A percentile compares a stretch with the other conserved stretches of the same genome.
These are phyloP conservation scores for Gyrodon lividus DNA, from an alignment of 768 basidiomycete species.

Conservation along the genomic window DNA sequence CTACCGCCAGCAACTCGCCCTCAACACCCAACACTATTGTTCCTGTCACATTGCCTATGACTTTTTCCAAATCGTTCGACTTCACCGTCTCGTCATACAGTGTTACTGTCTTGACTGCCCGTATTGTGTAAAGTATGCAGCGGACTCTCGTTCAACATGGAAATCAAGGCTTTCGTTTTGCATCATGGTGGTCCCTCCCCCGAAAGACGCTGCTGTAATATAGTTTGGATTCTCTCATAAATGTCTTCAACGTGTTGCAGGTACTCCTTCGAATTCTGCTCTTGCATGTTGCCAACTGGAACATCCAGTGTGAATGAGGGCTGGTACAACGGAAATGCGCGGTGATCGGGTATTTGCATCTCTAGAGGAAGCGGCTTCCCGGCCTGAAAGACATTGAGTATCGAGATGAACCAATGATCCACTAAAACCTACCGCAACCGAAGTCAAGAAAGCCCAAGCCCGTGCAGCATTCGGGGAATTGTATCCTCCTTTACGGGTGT, in stretches of 20 bases:
- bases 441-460: slow-evolving; percentile 83
- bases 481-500: slow-evolving; percentile 66
- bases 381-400: slow-evolving; percentile 39
- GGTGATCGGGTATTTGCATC: slow-evolving; percentile 73
- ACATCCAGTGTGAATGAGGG: slow-evolving; percentile 84
- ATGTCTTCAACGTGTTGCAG: slow-evolving; percentile 42
- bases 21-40: slow-evolving; percentile 44
- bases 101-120: slow-evolving; percentile 34
- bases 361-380: slow-evolving; percentile 55
- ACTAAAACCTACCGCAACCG: slow-evolving; percentile 56
- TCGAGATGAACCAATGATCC: background rate
- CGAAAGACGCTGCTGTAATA: slow-evolving; percentile 19
- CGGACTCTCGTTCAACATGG: background rate
- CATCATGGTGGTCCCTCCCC: background rate
- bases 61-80: slow-evolving; percentile 50
- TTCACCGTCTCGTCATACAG: slow-evolving; percentile 53
- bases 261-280: slow-evolving; percentile 67
- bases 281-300: slow-evolving; percentile 66
- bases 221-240: slow-evolving; percentile 36
- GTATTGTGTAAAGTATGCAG: slow-evolving; percentile 9
- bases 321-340: slow-evolving; percentile 66
- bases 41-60: slow-evolving; percentile 45
- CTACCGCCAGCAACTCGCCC: slow-evolving; percentile 56
- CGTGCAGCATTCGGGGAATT: slow-evolving; percentile 79
- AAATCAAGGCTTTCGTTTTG: background rate